A percentile compares a stretch with the other conserved stretches of the same genome.
These are phyloP conservation scores for Aspergillus luchuensis DNA, from an alignment of 2,329 filamentous ascomycete species.

Conservation along the genomic window DNA sequence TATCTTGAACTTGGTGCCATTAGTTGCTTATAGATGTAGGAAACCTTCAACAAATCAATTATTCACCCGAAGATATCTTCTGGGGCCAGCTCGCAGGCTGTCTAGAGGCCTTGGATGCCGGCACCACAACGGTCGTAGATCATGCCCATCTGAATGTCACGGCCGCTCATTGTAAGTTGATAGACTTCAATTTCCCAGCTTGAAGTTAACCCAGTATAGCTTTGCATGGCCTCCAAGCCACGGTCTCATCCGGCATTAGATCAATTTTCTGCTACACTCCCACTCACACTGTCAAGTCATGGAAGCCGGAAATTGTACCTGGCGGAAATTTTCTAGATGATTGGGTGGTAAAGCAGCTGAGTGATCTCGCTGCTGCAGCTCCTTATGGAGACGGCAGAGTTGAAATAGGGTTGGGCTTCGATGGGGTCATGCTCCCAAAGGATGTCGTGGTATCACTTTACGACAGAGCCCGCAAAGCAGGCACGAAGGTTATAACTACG, in stretches of 20 bases:
- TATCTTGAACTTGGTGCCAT: not conserved
- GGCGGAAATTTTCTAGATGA: slow-evolving; percentile 24
- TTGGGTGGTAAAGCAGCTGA: slow-evolving; percentile 28
- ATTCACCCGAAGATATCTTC: slow-evolving; percentile 49
- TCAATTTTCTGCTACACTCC: slow-evolving; percentile 31
- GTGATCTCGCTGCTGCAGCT: slow-evolving; percentile 15
- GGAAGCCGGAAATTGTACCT: slow-evolving; percentile 22
- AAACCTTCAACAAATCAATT: slow-evolving; percentile 27
- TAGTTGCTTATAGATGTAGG: slow-evolving; percentile 11
- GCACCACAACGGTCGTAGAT: slow-evolving; percentile 34
- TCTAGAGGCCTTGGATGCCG: slow-evolving; percentile 26
- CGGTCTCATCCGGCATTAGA: slow-evolving; percentile 32
- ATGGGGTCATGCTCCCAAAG: slow-evolving; percentile 28
- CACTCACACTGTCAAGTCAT: slow-evolving; percentile 23
- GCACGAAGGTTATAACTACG: slow-evolving; percentile 29
- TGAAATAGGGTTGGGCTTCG: slow-evolving; percentile 33
- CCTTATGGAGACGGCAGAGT: slow-evolving; percentile 31
- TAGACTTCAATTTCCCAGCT: not conserved
- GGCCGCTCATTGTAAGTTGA: slow-evolving; percentile 25
- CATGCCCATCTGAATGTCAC: slow-evolving; percentile 35
- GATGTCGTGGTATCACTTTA: slow-evolving; percentile 27
- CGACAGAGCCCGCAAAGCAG: slow-evolving; percentile 16
- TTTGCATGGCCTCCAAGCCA: slow-evolving; percentile 27
- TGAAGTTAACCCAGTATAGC: slow-evolving; percentile 10
- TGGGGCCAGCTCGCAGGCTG: slow-evolving; percentile 41